Conservation (phyloP, 768 basidiomycete species). For the Hypholoma fasciculare region DNA sequence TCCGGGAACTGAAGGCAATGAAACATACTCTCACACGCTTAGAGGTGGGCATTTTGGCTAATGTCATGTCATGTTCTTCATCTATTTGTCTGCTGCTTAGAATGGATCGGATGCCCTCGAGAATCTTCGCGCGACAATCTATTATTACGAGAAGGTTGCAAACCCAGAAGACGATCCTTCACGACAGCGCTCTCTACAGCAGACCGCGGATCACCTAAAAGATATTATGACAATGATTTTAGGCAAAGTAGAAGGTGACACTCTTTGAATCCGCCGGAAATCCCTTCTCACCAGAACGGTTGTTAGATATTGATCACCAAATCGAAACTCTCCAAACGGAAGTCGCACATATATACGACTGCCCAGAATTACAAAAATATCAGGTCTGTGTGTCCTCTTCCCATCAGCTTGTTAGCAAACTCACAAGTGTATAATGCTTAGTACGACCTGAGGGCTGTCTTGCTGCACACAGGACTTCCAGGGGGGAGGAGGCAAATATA, state of each 20-base stretch:
- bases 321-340: conserved; percentile 45
- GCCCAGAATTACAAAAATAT: conserved; percentile 63
- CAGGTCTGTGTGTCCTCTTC: conserved; percentile 38
- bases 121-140: conserved; percentile 58
- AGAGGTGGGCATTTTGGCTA: conserved; percentile 46
- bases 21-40: conserved; percentile 49
- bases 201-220: conserved; percentile 51
- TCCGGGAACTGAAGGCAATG: conserved; percentile 43
- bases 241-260: conserved; percentile 53
- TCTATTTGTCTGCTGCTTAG: conserved; percentile 31
- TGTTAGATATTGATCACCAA: conserved; percentile 52
- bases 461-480: conserved; percentile 76
- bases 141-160: conserved; percentile 75
- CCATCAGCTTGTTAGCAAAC: background rate
- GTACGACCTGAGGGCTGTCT: conserved; percentile 82
- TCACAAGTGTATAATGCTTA: conserved; percentile 22
- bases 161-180: conserved; percentile 43
- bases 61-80: background rate
- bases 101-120: conserved; percentile 57
- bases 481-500: conserved; percentile 81
- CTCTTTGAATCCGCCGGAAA: background rate
- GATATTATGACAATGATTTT: conserved; percentile 52
- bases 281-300: background rate
- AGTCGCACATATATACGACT: conserved; percentile 51
- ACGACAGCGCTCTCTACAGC: conserved; percentile 43